phyloP scores from a whole-genome alignment of 2,329 filamentous ascomycete species.

The Onygenales sp. region DNA sequence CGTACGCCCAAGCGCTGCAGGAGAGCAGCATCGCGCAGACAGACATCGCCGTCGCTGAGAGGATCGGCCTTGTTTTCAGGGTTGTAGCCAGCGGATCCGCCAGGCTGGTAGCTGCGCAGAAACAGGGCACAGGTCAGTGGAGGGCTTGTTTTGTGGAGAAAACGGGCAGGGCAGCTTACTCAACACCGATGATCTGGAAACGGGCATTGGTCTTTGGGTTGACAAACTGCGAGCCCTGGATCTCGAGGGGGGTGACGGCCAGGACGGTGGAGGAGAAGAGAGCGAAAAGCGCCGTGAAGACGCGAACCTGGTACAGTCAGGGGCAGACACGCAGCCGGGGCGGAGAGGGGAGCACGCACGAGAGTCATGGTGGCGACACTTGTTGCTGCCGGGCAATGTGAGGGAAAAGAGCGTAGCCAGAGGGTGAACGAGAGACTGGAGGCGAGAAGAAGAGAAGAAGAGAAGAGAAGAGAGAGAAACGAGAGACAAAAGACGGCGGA shows the following conservation, averaged over 20 bases:
- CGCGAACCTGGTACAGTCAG: constrained; percentile 3
- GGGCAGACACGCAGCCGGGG: neutral
- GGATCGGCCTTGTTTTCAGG: constrained; percentile 42
- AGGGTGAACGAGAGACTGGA: constrained; percentile 7
- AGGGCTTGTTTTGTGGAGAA: neutral
- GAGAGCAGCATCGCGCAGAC: constrained; percentile 53
- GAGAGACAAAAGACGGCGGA: neutral
- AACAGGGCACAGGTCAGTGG: neutral
- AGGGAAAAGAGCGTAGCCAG: constrained; percentile 10
- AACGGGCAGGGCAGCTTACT: constrained; percentile 28
- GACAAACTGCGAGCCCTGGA: constrained; percentile 53
- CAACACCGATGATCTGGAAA: constrained; percentile 54
- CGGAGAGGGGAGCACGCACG: neutral
- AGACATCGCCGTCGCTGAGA: constrained; percentile 47
- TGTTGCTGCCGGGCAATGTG: constrained; percentile 9
- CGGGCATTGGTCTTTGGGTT: constrained; percentile 48
- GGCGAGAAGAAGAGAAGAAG: constrained; percentile 2
- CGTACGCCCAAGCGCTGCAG: constrained; percentile 53
- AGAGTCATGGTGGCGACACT: constrained; percentile 10
- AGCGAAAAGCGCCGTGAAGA: constrained; percentile 31
- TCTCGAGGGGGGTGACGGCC: constrained; percentile 48
- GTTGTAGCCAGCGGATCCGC: constrained; percentile 50
- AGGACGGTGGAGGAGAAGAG: constrained; percentile 34
- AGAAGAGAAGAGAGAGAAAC: constrained; percentile 6
- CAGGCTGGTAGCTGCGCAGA: constrained; percentile 48